Evolutionary conservation across 1,284 basidiomycete species (phyloP).

Genomic region (Marasmius tenuissimus): DNA sequence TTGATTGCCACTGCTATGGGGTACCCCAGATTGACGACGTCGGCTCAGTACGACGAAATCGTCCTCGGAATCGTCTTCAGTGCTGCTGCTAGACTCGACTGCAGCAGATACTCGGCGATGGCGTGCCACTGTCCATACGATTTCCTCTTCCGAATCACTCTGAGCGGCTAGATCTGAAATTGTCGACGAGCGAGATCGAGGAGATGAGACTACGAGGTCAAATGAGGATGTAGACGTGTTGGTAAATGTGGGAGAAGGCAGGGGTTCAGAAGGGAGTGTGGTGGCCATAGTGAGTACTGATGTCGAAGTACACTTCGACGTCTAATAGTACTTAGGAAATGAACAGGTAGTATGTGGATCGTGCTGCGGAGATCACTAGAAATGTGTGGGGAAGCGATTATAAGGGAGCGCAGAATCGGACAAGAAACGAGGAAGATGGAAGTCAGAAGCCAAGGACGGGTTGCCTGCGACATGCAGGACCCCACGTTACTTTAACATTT

Average conservation of each 20-base stretch:
- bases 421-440: slow-evolving; percentile 7
- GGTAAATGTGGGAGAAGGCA: slow-evolving; percentile 9
- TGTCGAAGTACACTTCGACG: background rate
- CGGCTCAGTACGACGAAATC: slow-evolving; percentile 44
- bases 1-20: background rate
- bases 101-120: slow-evolving; percentile 22
- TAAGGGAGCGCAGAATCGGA: background rate
- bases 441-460: slow-evolving; percentile 1
- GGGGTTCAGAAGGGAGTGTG: background rate
- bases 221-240: slow-evolving; percentile 10
- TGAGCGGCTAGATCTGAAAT: slow-evolving; percentile 14
- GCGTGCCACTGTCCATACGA: slow-evolving; percentile 45
- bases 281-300: slow-evolving; percentile 3
- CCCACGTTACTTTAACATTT: background rate
- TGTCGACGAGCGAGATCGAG: slow-evolving; percentile 19
- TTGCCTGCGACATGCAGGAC: background rate
- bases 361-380: background rate
- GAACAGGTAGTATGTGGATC: background rate
- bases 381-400: background rate
- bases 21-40: slow-evolving; percentile 21
- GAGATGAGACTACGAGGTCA: slow-evolving; percentile 5
- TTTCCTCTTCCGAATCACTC: slow-evolving; percentile 52
- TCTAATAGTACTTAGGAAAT: background rate
- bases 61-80: slow-evolving; percentile 29
- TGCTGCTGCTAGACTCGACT: slow-evolving; percentile 20